Evolutionary conservation across 169 alveolate species (phyloP).

Genomic region (Eimeria praecox): DNA sequence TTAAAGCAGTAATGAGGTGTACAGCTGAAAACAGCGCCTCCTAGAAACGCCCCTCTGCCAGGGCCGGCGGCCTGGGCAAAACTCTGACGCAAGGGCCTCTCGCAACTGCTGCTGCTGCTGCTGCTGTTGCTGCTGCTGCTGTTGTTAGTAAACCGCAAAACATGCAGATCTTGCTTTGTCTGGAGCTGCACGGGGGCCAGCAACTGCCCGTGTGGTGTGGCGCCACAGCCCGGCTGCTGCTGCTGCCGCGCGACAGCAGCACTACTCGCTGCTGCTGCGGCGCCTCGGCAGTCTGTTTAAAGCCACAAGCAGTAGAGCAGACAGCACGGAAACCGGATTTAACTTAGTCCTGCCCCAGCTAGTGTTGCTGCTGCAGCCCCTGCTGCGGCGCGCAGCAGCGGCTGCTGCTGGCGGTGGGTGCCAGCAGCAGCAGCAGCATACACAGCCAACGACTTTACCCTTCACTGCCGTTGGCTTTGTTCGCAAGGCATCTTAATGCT

Average conservation of each 20-base stretch:
- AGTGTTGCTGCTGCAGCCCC: slow-evolving; percentile 71
- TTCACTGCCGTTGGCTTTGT: not conserved
- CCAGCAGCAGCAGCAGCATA: slow-evolving; percentile 67
- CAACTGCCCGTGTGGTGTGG: slow-evolving; percentile 52
- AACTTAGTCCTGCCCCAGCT: slow-evolving; percentile 68
- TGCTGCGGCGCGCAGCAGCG: slow-evolving; percentile 76
- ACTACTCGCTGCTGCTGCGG: slow-evolving; percentile 72
- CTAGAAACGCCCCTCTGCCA: slow-evolving; percentile 35
- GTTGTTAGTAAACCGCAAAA: slow-evolving; percentile 35
- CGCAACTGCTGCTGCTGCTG: slow-evolving; percentile 51
- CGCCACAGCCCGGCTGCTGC: slow-evolving; percentile 76
- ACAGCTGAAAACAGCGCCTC: slow-evolving; percentile 44
- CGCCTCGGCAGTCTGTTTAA: slow-evolving; percentile 69
- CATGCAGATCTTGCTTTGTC: slow-evolving; percentile 64
- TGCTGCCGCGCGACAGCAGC: slow-evolving; percentile 75
- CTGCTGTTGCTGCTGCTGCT: slow-evolving; percentile 68
- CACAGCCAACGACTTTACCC: slow-evolving; percentile 6
- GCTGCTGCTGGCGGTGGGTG: slow-evolving; percentile 79
- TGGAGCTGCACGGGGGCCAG: slow-evolving; percentile 52
- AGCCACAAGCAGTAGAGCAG: slow-evolving; percentile 75
- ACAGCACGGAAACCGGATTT: slow-evolving; percentile 68
- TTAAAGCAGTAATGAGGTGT: not conserved
- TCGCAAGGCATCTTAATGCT: not conserved
- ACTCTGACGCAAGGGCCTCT: slow-evolving; percentile 56
- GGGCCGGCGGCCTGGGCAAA: slow-evolving; percentile 65